Percentiles rank a stretch among this genome's conserved stretches.
Conservation (phyloP, 441 rosid genomes). For the Adansonia grandidieri region DNA sequence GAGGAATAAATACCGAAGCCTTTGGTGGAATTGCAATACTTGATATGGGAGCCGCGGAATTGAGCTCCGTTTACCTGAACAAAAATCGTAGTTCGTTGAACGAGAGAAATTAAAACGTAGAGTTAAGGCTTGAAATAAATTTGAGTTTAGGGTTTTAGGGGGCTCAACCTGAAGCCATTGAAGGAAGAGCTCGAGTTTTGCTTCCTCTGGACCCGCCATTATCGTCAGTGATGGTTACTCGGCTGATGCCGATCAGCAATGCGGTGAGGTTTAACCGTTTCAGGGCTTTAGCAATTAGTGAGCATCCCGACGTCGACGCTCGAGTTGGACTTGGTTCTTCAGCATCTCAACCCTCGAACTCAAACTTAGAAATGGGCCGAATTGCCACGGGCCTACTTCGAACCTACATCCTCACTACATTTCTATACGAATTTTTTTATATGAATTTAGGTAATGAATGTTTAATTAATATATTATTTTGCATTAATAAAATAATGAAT, state of each 20-base stretch:
- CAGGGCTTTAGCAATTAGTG: neutral
- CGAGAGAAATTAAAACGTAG: neutral
- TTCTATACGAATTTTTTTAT: no score
- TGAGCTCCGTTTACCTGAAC: conserved; percentile 74
- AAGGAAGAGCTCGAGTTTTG: conserved; percentile 58
- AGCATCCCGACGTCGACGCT: neutral
- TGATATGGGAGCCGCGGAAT: conserved; percentile 71
- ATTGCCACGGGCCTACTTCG: no score
- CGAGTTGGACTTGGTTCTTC: neutral
- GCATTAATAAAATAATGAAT: no score
- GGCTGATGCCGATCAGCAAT: neutral
- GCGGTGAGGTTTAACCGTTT: neutral
- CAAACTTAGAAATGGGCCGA: no score
- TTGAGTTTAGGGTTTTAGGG: neutral
- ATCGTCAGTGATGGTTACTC: conserved; percentile 7
- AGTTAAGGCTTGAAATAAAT: neutral
- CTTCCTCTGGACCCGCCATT: conserved; percentile 58
- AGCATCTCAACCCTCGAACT: no score
- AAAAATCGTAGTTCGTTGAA: neutral
- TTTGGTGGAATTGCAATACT: conserved; percentile 57
- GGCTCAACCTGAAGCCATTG: conserved; percentile 72
- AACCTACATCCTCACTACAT: no score
- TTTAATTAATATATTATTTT: no score
- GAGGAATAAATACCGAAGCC: conserved; percentile 77
- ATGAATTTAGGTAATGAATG: no score